phyloP scores from a whole-genome alignment of 192 early-diverging fungal genomes.

The Oehlia diaphana region DNA sequence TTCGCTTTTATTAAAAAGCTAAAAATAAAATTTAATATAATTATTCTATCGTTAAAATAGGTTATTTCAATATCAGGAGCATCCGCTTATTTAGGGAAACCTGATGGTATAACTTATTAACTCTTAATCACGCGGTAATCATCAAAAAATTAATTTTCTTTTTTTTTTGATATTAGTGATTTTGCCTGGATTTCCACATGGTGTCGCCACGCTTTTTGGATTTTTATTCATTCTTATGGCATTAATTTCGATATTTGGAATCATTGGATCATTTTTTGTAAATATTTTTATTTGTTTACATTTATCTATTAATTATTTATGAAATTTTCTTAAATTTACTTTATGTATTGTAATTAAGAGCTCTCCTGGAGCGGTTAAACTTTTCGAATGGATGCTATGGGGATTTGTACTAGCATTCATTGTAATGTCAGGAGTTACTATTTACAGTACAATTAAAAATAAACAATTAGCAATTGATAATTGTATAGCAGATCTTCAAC shows the following conservation, averaged over 20 bases:
- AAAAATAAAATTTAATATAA: background rate
- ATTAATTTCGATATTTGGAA: conserved; percentile 7
- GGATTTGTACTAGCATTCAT: background rate
- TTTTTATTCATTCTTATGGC: background rate
- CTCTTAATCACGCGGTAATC: background rate
- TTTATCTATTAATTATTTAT: background rate
- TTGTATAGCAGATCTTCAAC: background rate
- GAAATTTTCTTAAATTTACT: too few species aligned
- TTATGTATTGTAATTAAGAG: too few species aligned
- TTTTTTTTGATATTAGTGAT: background rate
- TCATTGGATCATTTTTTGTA: conserved; percentile 4
- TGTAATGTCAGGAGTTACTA: background rate
- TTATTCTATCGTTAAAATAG: background rate
- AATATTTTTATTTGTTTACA: background rate
- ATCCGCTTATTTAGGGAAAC: background rate
- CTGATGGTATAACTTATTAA: background rate
- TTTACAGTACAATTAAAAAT: background rate
- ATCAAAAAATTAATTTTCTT: too few species aligned
- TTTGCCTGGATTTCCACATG: background rate
- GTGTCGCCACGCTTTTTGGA: background rate
- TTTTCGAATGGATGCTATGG: background rate
- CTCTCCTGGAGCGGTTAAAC: background rate
- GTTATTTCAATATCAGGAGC: background rate
- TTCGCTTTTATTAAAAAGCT: background rate
- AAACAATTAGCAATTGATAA: background rate